Evolutionary conservation across 2,329 filamentous ascomycete genomes (phyloP), one percentile per base, ranked within the genome.

Genomic region (Onygenales sp.): DNA sequence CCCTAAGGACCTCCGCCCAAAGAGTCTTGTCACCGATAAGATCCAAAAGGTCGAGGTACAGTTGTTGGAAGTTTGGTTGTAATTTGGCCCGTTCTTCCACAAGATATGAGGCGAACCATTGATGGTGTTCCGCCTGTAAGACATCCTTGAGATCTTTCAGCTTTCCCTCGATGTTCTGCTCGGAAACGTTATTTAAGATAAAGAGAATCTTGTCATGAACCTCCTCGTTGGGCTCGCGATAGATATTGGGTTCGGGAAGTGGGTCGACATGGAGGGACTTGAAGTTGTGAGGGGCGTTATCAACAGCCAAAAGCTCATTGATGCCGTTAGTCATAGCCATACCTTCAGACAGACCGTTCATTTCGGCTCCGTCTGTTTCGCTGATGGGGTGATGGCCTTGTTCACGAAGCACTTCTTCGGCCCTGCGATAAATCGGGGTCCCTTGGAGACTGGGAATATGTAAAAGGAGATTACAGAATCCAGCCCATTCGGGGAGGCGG

Each of bases 31-130:
- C 84, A 60, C 88, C 82, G 61, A 97, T 89, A 36, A 90, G 81
- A 53, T 86, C 86, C 56, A 98, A 80, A 50, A 98, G 80, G 62
- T 95, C 88, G 49, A 97, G 80, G 66, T 98, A 98, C 21, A 98
- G 82, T 55, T 87, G 81, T 62, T 98, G 93, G 65, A 94, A 97
- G 69, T 98, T 98, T 5, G 92, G 91, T 67, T 98, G 92, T 76
- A 95, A 85, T 71, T 96, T 97, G 35, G 92, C 94, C 45, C 94
- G 89, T 67, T 96, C 89, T 65, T 96, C 92, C 2, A 98, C 93
- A 8, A 98, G 78, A 64, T 97, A 95, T 47, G 84, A 85, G 6
- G 94, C 93, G 65, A 98, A 98, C 93, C 93, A 98, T 65, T 94
- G 89, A 63, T 94, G 87, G 67, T 96, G 86, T 60, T 85, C 84